Conservation (phyloP, 345 rosid species). For the Citrus hindsii region DNA sequence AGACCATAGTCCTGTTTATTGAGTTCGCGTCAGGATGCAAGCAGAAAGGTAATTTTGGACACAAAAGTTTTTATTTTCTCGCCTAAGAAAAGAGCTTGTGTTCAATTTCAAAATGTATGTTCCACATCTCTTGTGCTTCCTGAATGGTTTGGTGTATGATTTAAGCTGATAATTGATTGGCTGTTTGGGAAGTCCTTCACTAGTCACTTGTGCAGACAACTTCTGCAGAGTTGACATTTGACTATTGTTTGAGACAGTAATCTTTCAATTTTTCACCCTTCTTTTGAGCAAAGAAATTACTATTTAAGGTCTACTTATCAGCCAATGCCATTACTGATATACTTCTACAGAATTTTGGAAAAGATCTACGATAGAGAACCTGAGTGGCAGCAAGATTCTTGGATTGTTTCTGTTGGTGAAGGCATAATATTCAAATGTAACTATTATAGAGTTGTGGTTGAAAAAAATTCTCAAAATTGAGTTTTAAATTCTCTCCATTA, state of each 20-base stretch:
- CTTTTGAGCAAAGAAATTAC: not conserved
- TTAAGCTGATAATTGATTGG: conserved; percentile 5
- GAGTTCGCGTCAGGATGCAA: not conserved
- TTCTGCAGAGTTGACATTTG: not conserved
- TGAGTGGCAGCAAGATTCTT: no score
- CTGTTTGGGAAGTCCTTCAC: not conserved
- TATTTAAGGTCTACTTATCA: no score
- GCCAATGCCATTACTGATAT: not conserved
- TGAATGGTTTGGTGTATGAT: not conserved
- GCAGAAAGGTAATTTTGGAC: not conserved
- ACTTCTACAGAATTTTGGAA: no score
- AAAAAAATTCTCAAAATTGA: not conserved
- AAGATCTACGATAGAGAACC: no score
- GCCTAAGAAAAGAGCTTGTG: not conserved
- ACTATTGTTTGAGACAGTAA: not conserved
- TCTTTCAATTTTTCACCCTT: not conserved
- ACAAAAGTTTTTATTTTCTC: not conserved
- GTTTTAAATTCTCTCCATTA: no score
- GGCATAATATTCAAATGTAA: no score
- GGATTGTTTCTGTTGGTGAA: no score
- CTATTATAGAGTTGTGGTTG: not conserved
- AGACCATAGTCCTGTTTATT: not conserved
- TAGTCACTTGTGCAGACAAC: not conserved
- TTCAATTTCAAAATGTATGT: not conserved
- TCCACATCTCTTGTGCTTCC: not conserved